Conservation (phyloP, 495 filamentous ascomycete genomes). For the Amphirosellinia nigrospora region DNA sequence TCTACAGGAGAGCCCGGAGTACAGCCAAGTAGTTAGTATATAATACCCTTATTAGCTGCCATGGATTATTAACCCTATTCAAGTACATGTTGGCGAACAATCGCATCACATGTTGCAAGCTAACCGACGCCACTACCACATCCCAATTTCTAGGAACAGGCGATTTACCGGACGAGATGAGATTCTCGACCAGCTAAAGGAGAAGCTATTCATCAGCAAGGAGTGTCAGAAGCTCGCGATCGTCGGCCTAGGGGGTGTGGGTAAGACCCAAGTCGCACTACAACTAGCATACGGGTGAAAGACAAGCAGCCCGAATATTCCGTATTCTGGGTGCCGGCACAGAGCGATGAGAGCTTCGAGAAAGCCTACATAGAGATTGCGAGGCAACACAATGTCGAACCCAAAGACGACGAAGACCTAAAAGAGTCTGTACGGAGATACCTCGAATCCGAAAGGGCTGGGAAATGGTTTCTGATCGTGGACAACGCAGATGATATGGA, state of each 20-base stretch:
- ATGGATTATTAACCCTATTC: not conserved
- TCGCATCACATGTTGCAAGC: not conserved
- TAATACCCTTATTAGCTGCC: not conserved
- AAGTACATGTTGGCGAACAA: not conserved
- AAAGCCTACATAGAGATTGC: slow-evolving; percentile 55
- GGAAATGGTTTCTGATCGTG: slow-evolving; percentile 42
- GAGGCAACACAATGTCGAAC: slow-evolving; percentile 29
- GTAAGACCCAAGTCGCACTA: slow-evolving; percentile 59
- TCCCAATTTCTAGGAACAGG: slow-evolving; percentile 37
- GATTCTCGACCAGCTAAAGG: slow-evolving; percentile 35
- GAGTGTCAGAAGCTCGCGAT: slow-evolving; percentile 29
- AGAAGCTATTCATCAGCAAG: slow-evolving; percentile 25
- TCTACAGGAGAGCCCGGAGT: not conserved
- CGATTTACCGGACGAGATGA: slow-evolving; percentile 40
- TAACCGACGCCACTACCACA: not conserved
- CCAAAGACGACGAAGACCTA: slow-evolving; percentile 25
- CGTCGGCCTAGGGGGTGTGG: slow-evolving; percentile 54
- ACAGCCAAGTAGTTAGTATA: not conserved
- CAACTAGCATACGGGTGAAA: slow-evolving; percentile 50
- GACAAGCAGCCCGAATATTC: slow-evolving; percentile 46
- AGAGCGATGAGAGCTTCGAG: slow-evolving; percentile 48
- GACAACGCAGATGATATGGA: slow-evolving; percentile 44
- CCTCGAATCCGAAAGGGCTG: slow-evolving; percentile 26
- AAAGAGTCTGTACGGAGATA: slow-evolving; percentile 30
- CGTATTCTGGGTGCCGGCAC: slow-evolving; percentile 57